Evolutionary conservation across 2,329 filamentous ascomycete genomes (phyloP).

Genomic region (Nemania sp.): DNA sequence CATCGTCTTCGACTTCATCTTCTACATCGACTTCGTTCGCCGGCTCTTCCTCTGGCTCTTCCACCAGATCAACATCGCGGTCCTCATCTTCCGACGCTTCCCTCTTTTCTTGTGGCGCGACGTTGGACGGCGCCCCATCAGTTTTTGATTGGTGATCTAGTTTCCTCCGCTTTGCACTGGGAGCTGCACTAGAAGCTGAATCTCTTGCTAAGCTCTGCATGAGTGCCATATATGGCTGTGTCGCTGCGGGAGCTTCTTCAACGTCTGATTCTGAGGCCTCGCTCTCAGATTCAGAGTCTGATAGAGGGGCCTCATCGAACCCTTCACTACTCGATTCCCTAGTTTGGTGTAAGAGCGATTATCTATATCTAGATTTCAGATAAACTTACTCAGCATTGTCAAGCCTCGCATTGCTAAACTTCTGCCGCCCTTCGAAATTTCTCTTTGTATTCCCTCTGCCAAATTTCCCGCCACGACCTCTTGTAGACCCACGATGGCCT

Average conservation of each 20-base stretch:
- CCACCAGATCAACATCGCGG: conserved; percentile 46
- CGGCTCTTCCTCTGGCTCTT: conserved; percentile 55
- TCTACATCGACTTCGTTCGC: conserved; percentile 40
- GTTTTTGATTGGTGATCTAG: conserved; percentile 45
- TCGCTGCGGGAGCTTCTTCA: conserved; percentile 41
- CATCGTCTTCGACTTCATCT: conserved; percentile 51
- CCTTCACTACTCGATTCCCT: conserved; percentile 41
- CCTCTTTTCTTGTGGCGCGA: conserved; percentile 35
- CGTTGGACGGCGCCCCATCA: conserved; percentile 26
- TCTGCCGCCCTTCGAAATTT: conserved; percentile 39
- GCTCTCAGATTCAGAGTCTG: conserved; percentile 48
- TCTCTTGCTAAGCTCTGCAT: conserved; percentile 59
- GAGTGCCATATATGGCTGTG: conserved; percentile 59
- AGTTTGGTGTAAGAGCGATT: conserved; percentile 17
- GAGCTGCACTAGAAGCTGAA: conserved; percentile 46
- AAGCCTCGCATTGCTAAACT: conserved; percentile 52
- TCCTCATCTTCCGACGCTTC: conserved; percentile 41
- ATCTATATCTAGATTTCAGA: not conserved
- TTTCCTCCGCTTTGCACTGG: conserved; percentile 61
- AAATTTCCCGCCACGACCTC: conserved; percentile 28
- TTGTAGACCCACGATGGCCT: conserved; percentile 31
- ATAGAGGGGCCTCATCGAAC: conserved; percentile 44
- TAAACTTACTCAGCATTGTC: conserved; percentile 48
- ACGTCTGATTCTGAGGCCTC: conserved; percentile 53
- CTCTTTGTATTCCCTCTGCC: conserved; percentile 30